phyloP scores from a whole-genome alignment of 2,329 filamentous ascomycete species.

The Aureobasidium pullulans region DNA sequence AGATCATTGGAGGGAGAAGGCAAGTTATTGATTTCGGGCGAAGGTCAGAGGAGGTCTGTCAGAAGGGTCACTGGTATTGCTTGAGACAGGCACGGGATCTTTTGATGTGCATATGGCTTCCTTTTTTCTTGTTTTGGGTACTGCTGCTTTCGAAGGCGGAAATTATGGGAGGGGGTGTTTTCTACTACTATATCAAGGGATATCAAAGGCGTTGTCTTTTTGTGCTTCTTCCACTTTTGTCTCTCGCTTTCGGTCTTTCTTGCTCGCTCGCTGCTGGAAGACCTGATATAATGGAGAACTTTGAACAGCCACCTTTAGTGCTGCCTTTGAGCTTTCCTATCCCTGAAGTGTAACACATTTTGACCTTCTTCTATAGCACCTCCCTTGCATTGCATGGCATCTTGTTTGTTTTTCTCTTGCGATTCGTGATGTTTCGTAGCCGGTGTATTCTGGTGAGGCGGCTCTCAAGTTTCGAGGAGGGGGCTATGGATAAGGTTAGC shows the following conservation, averaged over 20 bases:
- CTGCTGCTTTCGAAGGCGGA: too few relatives aligned
- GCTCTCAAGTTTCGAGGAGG: slow-evolving; percentile 10
- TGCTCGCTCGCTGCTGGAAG: not conserved
- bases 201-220: slow-evolving; percentile 1
- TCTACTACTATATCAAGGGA: not conserved
- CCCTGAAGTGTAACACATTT: too few relatives aligned
- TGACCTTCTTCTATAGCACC: too few relatives aligned
- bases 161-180: not conserved
- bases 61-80: slow-evolving; percentile 60
- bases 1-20: slow-evolving; percentile 78
- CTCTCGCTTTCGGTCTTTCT: not conserved
- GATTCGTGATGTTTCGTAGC: slow-evolving; percentile 2
- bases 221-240: not conserved
- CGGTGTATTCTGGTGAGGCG: not conserved
- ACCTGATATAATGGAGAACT: too few relatives aligned
- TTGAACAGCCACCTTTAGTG: too few relatives aligned
- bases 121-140: not conserved
- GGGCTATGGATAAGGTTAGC: not conserved
- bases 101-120: not conserved
- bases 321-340: too few relatives aligned
- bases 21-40: slow-evolving; percentile 68
- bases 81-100: not conserved
- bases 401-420: not conserved
- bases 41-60: slow-evolving; percentile 75
- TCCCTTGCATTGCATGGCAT: too few relatives aligned